A percentile compares a stretch with the other conserved stretches of the same genome.
These are phyloP conservation scores for Solanum etuberosum DNA, from an alignment of 257 asterid genomes.

Conservation along the genomic window DNA sequence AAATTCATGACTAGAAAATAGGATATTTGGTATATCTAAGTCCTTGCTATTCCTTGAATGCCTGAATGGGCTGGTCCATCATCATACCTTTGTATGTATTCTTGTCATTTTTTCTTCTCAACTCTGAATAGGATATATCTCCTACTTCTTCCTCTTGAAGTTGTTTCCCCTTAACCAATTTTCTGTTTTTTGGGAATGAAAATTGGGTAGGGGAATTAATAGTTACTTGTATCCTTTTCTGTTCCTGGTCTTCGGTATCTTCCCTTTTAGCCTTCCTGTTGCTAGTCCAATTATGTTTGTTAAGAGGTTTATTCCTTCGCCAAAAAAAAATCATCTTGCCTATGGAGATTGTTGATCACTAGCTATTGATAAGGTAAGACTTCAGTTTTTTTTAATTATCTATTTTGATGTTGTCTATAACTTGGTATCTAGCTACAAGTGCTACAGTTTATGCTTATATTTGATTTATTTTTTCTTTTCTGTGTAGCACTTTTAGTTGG, in stretches of 20 bases:
- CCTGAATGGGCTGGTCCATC: constrained; percentile 10
- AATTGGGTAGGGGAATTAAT: constrained; percentile 41
- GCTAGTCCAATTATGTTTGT: background rate
- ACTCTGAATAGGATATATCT: constrained; percentile 16
- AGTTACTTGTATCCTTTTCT: constrained; percentile 19
- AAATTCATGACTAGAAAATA: background rate
- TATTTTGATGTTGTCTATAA: background rate
- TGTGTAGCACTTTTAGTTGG: background rate
- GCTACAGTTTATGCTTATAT: background rate
- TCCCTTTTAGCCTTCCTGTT: background rate
- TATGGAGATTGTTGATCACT: background rate
- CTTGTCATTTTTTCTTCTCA: background rate
- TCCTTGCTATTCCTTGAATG: background rate
- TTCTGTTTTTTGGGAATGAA: constrained; percentile 56
- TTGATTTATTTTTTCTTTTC: background rate
- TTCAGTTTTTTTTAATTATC: background rate
- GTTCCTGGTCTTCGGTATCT: background rate
- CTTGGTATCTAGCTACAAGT: background rate
- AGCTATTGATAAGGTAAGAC: background rate
- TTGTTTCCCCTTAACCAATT: constrained; percentile 16
- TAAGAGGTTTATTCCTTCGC: background rate
- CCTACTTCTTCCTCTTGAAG: constrained; percentile 16
- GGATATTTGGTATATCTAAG: background rate
- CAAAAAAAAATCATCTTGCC: background rate
- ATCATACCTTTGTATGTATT: background rate